Evolutionary conservation across 2,329 filamentous ascomycete species (phyloP), one percentile per base, ranked within the genome.

Genomic region (Fusarium duplospermum): DNA sequence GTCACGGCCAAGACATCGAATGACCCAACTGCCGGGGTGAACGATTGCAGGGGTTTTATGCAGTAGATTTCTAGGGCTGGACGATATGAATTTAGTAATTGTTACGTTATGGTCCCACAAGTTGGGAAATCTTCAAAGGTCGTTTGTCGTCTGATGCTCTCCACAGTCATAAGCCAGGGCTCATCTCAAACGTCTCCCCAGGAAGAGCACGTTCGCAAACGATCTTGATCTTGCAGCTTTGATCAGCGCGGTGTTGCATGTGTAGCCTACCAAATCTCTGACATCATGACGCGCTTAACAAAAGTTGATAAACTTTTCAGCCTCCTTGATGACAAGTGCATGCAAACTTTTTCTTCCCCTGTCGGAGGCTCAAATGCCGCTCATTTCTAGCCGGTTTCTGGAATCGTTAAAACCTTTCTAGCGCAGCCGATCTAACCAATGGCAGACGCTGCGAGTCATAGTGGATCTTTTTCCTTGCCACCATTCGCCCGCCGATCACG

Each of bases 81-180:
- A 16, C 6, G 40, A 20, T n/a, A 27, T 20, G 16, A 47, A 75
- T 75, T 71, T 56, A 56, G 63, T 66, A 75, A 75, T 69, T 36
- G 60, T 75, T 75, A 75, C 72, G 72, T 75, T 67, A 75, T 70
- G 52, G 72, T 68, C 64, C 72, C 72, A 73, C 69, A 62, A 31
- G 33, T 56, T 36, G 52, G 47, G 6, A 66, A 29, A 29, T 36
- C 57, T n/a, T 52, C 24, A 8, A 18, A 66, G 18, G 14, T 35
- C 45, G 50, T 27, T 59, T 60, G 71, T 60, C 59, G 64, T 58
- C 71, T 74, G 22, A 29, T 27, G 45, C 24, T 50, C 31, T 50
- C 40, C 33, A 35, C 20, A n/a, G 16, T n/a, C 13, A 62, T 27
- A 18, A 50, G 40, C 29, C 20, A 29, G 42, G 27, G 31, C 18